Evolutionary conservation across 768 basidiomycete genomes (phyloP).

Genomic region (Leccinum disarticulatum): DNA sequence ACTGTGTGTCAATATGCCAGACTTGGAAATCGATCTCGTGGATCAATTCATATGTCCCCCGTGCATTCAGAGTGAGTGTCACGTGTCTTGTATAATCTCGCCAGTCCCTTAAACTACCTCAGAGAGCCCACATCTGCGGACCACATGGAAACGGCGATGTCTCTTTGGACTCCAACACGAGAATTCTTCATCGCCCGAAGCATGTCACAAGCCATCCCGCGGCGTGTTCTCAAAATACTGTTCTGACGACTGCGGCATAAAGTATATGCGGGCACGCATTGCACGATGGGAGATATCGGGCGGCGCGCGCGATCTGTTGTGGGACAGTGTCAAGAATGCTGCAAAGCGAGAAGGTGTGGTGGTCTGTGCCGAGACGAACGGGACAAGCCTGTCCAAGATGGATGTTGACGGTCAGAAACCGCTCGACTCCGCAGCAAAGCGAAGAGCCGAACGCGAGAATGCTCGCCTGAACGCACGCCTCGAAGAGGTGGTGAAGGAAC

Average conservation of each 20-base stretch:
- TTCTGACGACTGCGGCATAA: slow-evolving; percentile 82
- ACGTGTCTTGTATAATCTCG: slow-evolving; percentile 1
- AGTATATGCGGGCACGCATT: slow-evolving; percentile 66
- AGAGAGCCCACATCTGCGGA: slow-evolving; percentile 64
- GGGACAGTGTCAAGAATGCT: slow-evolving; percentile 72
- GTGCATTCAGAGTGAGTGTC: slow-evolving; percentile 68
- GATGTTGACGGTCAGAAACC: slow-evolving; percentile 16
- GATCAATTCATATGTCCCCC: slow-evolving; percentile 90
- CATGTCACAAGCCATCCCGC: slow-evolving; percentile 80
- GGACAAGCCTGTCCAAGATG: slow-evolving; percentile 23
- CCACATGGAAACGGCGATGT: slow-evolving; percentile 81
- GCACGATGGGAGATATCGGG: slow-evolving; percentile 61
- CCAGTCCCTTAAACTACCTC: slow-evolving; percentile 6
- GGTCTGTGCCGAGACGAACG: slow-evolving; percentile 41
- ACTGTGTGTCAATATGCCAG: slow-evolving; percentile 77
- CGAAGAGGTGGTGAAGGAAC: slow-evolving; percentile 54
- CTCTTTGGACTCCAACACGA: slow-evolving; percentile 65
- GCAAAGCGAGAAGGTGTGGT: slow-evolving; percentile 71
- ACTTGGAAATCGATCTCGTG: slow-evolving; percentile 80
- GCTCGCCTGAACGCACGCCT: slow-evolving; percentile 53
- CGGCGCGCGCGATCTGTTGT: slow-evolving; percentile 62
- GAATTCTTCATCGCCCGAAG: slow-evolving; percentile 58
- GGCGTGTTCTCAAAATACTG: slow-evolving; percentile 89
- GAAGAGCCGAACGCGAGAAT: slow-evolving; percentile 56
- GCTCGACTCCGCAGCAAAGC: slow-evolving; percentile 38